Evolutionary conservation across 352 stramenopile species (phyloP).

Genomic region (Phytophthora pseudosyringae): DNA sequence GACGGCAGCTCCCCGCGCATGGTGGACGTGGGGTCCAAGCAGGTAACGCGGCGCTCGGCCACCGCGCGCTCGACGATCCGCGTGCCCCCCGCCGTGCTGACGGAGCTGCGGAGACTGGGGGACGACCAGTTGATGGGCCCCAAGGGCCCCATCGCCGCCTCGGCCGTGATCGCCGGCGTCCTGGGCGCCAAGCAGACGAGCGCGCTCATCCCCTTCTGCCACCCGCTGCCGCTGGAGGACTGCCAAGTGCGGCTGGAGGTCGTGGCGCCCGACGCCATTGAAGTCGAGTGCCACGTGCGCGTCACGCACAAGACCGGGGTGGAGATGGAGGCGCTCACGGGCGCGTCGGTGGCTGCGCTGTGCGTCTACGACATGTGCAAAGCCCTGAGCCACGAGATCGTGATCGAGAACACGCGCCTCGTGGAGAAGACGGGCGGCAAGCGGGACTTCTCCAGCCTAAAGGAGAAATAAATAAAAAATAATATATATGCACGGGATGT

Average conservation of each 20-base stretch:
- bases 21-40: slow-evolving; percentile 93
- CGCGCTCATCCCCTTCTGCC: slow-evolving; percentile 94
- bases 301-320: slow-evolving; percentile 96
- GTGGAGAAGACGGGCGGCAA: slow-evolving; percentile 94
- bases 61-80: slow-evolving; percentile 87
- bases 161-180: slow-evolving; percentile 93
- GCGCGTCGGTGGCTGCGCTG: slow-evolving; percentile 93
- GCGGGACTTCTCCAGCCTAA: slow-evolving; percentile 54
- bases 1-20: slow-evolving; percentile 72
- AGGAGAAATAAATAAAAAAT: slow-evolving; percentile 14
- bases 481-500: not conserved
- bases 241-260: slow-evolving; percentile 89
- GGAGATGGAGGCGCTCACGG: slow-evolving; percentile 96
- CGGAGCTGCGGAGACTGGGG: slow-evolving; percentile 56
- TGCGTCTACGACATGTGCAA: slow-evolving; percentile 99
- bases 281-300: slow-evolving; percentile 87
- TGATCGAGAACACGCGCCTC: slow-evolving; percentile 92
- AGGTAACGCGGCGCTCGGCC: slow-evolving; percentile 80
- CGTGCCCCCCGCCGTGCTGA: slow-evolving; percentile 84
- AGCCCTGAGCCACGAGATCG: slow-evolving; percentile 95
- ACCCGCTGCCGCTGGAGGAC: slow-evolving; percentile 92
- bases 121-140: slow-evolving; percentile 57
- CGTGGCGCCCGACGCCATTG: slow-evolving; percentile 59
- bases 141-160: slow-evolving; percentile 93
- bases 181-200: slow-evolving; percentile 94